Base-by-base conservation (phyloP, 2,329 filamentous ascomycete species). In the Tolypocladium amazonense region DNA sequence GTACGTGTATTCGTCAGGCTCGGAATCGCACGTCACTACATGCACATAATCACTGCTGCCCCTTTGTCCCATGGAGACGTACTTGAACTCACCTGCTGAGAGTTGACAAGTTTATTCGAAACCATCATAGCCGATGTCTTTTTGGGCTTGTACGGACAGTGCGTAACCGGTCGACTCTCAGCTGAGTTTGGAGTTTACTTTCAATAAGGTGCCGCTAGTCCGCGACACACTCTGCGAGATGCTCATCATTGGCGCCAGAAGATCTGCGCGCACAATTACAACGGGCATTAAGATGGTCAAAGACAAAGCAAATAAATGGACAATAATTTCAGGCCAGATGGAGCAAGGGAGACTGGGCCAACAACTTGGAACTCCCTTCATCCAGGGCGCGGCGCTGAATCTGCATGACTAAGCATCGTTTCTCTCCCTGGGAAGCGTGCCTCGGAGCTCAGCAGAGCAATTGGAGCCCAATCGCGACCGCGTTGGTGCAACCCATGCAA, bases 271-370 rank as follows among this genome's bases (percentile, higher is more conserved):
- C 35, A 11, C 35, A 37, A 37, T 37, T 3, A 37, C 11, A 8
- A 35, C 11, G 11, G 33, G 1, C 33, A 35, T 4, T 9, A 35
- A 35, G 33, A 11, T 37, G 11, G 12, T 37, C 35, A 41, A n/a
- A n/a, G 2, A 70, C 70, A 1, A 53, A 62, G 7, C 53, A 30
- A 3, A 64, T 63, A 1, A 66, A 66, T 37, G 35, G 35, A 12
- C 30, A 23, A 45, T 7, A 18, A 18, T 4, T 20, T 6, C 14
- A 18, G 2, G 1, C 37, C 37, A 15, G 3, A 39, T 39, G 14
- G 37, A 39, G 37, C 37, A 39, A 15, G 15, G 39, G 39, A 20
- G 6, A 41, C 3, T 18, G 4, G 38, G 6, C 38, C 14, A 18
- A 14, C 39, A 7, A 8, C 18, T n/a, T 18, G 38, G 14, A 18